A percentile compares a stretch with the other conserved stretches of the same genome.
Evolutionary conservation across 768 basidiomycete genomes (phyloP).

Genomic region (Termitomyces sp.): DNA sequence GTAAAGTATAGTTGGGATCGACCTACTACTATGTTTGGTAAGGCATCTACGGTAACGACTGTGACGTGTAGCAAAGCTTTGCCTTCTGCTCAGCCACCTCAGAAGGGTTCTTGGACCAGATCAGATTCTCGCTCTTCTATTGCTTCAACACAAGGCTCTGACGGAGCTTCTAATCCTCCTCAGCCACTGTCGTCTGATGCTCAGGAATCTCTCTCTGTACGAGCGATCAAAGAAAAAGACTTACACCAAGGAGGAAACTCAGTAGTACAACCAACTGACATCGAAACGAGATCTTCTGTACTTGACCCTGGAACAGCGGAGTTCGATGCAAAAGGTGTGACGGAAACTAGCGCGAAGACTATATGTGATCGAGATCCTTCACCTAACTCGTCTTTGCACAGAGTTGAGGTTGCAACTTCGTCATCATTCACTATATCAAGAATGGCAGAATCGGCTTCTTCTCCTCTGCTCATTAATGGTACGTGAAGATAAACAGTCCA

Average conservation of each 20-base stretch:
- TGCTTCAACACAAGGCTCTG: conserved; percentile 45
- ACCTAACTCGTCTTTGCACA: neutral
- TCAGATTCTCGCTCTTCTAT: conserved; percentile 53
- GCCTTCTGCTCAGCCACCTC: conserved; percentile 20
- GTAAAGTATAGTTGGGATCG: conserved; percentile 13
- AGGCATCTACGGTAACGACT: neutral
- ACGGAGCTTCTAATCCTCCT: conserved; percentile 21
- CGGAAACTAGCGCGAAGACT: neutral
- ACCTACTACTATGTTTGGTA: conserved; percentile 5
- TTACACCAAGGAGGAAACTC: neutral
- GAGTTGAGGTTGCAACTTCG: neutral
- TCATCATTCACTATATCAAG: neutral
- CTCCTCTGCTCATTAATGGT: neutral
- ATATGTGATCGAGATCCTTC: neutral
- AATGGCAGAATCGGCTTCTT: neutral
- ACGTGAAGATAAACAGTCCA: neutral
- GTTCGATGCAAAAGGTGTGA: neutral
- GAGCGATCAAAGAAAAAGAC: neutral
- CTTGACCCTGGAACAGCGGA: neutral
- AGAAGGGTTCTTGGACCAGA: conserved; percentile 32
- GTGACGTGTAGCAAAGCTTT: conserved; percentile 4
- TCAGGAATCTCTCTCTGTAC: neutral
- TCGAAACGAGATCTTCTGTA: conserved; percentile 1
- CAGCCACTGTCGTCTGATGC: neutral
- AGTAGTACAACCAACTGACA: neutral